Evolutionary conservation across 1,284 basidiomycete species (phyloP).

Genomic region (Cystobasidiaceae sp.): DNA sequence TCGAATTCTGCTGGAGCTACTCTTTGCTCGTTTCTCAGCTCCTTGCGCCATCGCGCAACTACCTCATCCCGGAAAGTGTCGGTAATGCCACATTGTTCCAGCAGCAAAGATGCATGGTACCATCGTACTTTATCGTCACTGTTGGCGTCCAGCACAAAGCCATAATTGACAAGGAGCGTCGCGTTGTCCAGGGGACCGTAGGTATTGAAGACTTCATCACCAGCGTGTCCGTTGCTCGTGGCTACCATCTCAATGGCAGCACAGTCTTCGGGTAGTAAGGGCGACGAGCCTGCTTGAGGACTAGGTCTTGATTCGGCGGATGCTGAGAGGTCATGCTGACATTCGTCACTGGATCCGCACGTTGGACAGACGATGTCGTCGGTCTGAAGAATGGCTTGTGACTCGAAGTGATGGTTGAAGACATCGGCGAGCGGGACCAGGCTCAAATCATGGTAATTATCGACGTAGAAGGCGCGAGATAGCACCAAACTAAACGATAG

Average conservation of each 20-base stretch:
- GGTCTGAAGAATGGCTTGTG: constrained; percentile 71
- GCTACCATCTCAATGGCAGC: constrained; percentile 48
- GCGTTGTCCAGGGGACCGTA: constrained; percentile 64
- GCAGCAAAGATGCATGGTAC: neutral
- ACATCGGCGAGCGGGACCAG: constrained; percentile 87
- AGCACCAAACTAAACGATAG: constrained; percentile 74
- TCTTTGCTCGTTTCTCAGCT: neutral
- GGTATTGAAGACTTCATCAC: constrained; percentile 72
- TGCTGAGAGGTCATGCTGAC: constrained; percentile 60
- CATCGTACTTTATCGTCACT: constrained; percentile 17
- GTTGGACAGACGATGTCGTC: constrained; percentile 75
- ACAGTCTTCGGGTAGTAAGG: constrained; percentile 9
- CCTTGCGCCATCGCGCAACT: neutral
- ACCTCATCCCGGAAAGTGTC: neutral
- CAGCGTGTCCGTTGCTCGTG: constrained; percentile 45
- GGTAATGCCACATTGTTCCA: neutral
- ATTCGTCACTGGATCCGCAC: constrained; percentile 70
- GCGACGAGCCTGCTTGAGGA: constrained; percentile 41
- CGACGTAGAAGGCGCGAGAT: constrained; percentile 79
- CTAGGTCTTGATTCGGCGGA: neutral
- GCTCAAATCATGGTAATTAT: constrained; percentile 73
- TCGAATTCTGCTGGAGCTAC: neutral
- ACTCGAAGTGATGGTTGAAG: constrained; percentile 72
- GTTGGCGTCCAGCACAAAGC: constrained; percentile 54
- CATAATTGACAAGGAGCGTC: constrained; percentile 65